A percentile compares a stretch with the other conserved stretches of the same genome.
Conservation (phyloP, 352 stramenopile genomes). For the Phytophthora meadii region DNA sequence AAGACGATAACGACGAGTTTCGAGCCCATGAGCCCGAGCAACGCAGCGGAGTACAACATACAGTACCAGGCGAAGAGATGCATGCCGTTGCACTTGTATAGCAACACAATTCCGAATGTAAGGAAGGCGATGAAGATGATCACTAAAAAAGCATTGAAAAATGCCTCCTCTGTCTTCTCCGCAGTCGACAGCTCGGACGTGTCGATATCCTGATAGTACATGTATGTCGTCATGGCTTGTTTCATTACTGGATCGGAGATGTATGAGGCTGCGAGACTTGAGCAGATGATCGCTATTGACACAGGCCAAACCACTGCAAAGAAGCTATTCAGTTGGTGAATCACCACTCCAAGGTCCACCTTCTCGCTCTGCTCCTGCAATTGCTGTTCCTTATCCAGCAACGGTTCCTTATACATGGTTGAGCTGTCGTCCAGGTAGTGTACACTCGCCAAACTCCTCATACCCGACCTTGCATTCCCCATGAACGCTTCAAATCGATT, state of each 20-base stretch:
- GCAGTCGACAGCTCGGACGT: slow-evolving; percentile 41
- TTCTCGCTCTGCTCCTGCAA: slow-evolving; percentile 31
- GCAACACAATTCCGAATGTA: slow-evolving; percentile 81
- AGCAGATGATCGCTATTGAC: slow-evolving; percentile 71
- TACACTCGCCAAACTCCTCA: slow-evolving; percentile 41
- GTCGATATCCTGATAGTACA: slow-evolving; percentile 85
- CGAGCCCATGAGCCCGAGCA: slow-evolving; percentile 75
- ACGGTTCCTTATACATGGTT: slow-evolving; percentile 60
- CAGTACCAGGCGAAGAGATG: slow-evolving; percentile 78
- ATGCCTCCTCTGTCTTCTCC: slow-evolving; percentile 60
- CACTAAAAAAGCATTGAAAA: slow-evolving; percentile 83
- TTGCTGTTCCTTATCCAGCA: slow-evolving; percentile 45
- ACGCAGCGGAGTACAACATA: slow-evolving; percentile 71
- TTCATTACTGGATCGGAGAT: slow-evolving; percentile 55
- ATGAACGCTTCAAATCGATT: slow-evolving; percentile 22
- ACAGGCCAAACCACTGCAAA: slow-evolving; percentile 81
- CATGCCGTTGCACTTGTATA: slow-evolving; percentile 89
- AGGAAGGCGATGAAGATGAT: slow-evolving; percentile 81
- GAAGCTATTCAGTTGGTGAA: slow-evolving; percentile 80
- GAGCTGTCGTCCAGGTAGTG: slow-evolving; percentile 36
- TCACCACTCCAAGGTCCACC: slow-evolving; percentile 41
- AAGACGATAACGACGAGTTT: slow-evolving; percentile 81
- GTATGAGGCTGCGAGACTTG: slow-evolving; percentile 61
- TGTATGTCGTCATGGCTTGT: slow-evolving; percentile 71
- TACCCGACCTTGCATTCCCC: slow-evolving; percentile 49